phyloP scores from a whole-genome alignment of 2,329 filamentous ascomycete species.

The Hypoxylon sp. region DNA sequence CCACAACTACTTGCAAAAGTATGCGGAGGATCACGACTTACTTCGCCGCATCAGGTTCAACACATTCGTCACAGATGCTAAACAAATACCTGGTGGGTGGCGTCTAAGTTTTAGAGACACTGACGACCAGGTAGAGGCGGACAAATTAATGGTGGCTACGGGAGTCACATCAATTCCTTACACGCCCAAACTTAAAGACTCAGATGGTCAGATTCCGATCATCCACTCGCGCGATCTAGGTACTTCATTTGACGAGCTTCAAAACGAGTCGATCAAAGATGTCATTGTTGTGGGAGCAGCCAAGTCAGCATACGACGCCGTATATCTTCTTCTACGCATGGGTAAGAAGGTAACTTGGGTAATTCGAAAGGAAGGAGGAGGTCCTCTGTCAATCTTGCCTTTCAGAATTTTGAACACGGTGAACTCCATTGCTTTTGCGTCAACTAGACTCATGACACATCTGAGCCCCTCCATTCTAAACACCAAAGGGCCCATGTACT shows the following conservation, averaged over 20 bases:
- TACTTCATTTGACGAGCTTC: conserved; percentile 35
- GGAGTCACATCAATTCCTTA: conserved; percentile 53
- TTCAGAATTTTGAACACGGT: conserved; percentile 43
- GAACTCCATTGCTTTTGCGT: conserved; percentile 46
- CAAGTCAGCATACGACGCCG: conserved; percentile 51
- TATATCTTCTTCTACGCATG: conserved; percentile 47
- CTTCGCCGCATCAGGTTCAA: conserved; percentile 49
- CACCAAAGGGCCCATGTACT: conserved; percentile 39
- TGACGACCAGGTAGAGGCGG: conserved; percentile 31
- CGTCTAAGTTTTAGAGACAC: conserved; percentile 37
- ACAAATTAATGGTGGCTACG: conserved; percentile 54
- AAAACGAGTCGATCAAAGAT: conserved; percentile 30
- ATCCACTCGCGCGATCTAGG: conserved; percentile 49
- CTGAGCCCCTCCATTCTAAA: conserved; percentile 48
- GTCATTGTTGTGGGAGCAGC: conserved; percentile 49
- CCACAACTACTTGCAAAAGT: conserved; percentile 49
- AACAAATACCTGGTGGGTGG: conserved; percentile 40
- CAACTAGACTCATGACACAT: conserved; percentile 47
- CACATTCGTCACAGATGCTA: conserved; percentile 44
- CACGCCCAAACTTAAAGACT: conserved; percentile 39
- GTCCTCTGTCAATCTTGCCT: conserved; percentile 45
- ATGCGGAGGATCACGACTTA: conserved; percentile 49
- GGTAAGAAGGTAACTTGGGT: conserved; percentile 50
- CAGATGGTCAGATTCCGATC: conserved; percentile 38
- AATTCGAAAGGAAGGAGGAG: conserved; percentile 48